These are phyloP conservation scores for Hypoxylon lienhwacheense DNA, from an alignment of 495 filamentous ascomycete genomes.

Conservation along the genomic window DNA sequence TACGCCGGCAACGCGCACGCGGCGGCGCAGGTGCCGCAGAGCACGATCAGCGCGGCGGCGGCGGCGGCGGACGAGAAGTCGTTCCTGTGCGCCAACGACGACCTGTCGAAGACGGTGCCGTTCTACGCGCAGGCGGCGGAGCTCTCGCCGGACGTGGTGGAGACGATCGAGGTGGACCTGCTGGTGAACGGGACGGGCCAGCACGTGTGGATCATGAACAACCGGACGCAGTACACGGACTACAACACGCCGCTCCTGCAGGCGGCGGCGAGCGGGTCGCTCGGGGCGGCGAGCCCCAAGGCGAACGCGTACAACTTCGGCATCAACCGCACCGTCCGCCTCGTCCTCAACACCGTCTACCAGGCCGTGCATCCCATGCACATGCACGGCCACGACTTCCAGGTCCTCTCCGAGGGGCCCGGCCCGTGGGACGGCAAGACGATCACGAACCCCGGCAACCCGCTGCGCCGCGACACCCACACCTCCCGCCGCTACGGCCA, in stretches of 20 bases:
- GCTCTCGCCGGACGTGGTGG: constrained; percentile 49
- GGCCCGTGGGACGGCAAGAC: too few relatives aligned
- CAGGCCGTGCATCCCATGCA: constrained; percentile 54
- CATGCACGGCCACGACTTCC: constrained; percentile 63
- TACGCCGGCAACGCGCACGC: constrained; percentile 50
- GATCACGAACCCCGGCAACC: constrained; percentile 36
- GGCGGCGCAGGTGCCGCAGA: constrained; percentile 29
- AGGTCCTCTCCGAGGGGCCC: constrained; percentile 47
- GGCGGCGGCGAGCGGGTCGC: constrained; percentile 54
- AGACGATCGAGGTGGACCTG: constrained; percentile 53
- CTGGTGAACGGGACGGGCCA: constrained; percentile 53
- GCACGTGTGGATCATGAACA: constrained; percentile 58
- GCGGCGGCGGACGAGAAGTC: constrained; percentile 43
- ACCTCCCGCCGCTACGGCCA: constrained; percentile 35
- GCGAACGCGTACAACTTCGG: constrained; percentile 62
- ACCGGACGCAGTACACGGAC: constrained; percentile 55
- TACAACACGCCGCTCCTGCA: constrained; percentile 61
- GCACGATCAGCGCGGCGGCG: too few relatives aligned
- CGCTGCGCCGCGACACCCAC: constrained; percentile 40
- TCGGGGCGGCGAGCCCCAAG: constrained; percentile 51
- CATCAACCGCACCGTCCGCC: constrained; percentile 51
- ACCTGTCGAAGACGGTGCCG: constrained; percentile 51
- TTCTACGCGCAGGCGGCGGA: constrained; percentile 53
- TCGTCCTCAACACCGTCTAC: constrained; percentile 48
- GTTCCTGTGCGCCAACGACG: constrained; percentile 50